Evolutionary conservation across 78 protist species (phyloP).

Genomic region (Polysphondylium violaceum): DNA sequence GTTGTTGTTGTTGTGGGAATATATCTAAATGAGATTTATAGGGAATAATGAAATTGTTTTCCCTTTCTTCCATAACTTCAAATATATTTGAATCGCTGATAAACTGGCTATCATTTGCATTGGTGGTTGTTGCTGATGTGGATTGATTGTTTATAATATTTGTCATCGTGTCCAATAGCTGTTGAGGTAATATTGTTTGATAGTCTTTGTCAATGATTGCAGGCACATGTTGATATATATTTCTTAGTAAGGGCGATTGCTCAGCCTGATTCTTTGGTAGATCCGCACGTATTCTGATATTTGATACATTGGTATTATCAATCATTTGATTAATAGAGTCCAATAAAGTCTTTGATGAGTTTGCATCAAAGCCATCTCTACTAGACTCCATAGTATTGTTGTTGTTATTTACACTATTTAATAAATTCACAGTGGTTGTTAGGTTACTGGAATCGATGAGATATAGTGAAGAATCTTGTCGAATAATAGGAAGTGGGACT

Average conservation of each 20-base stretch:
- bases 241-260: constrained; percentile 22
- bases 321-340: constrained; percentile 13
- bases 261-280: not conserved
- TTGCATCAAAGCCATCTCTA: not conserved
- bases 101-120: not conserved
- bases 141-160: not conserved
- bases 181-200: constrained; percentile 10
- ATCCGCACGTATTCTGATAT: constrained; percentile 6
- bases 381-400: constrained; percentile 13
- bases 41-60: not conserved
- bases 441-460: not conserved
- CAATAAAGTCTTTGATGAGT: not conserved
- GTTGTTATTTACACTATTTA: not conserved
- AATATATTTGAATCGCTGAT: not conserved
- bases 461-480: constrained; percentile 52
- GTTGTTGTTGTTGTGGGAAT: not conserved
- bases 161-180: not conserved
- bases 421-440: not conserved
- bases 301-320: constrained; percentile 21
- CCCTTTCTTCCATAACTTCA: constrained; percentile 5
- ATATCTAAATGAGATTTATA: not conserved
- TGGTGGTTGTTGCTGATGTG: not conserved
- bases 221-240: constrained; percentile 27
- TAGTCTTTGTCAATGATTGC: not conserved
- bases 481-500: constrained; percentile 46